phyloP scores from a whole-genome alignment of 139 green algal genomes.

The Pleodorina starrii region DNA sequence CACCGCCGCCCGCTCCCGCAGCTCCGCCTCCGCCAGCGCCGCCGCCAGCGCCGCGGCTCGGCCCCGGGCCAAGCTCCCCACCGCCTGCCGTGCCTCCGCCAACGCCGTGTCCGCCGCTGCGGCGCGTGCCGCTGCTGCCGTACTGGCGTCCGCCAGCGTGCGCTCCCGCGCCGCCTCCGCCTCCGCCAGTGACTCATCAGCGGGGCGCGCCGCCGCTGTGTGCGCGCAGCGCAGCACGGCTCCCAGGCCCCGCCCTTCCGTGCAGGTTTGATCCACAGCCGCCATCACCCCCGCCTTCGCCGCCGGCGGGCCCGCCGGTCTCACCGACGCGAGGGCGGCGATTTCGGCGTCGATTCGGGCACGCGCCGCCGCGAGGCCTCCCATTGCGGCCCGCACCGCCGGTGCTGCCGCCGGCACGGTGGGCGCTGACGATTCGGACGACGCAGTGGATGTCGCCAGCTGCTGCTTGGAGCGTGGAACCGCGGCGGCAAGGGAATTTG shows the following conservation, averaged over 20 bases:
- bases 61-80: neutral
- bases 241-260: no score
- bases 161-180: neutral
- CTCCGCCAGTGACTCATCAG: neutral
- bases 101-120: neutral
- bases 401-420: no score
- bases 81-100: neutral
- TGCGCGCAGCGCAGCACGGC: no score
- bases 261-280: no score
- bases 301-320: neutral
- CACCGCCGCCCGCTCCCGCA: neutral
- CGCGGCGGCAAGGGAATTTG: no score
- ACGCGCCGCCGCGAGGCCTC: neutral
- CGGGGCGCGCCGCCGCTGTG: no score
- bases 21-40: neutral
- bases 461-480: no score
- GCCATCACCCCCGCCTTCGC: neutral
- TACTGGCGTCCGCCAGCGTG: neutral
- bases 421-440: no score
- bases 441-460: no score
- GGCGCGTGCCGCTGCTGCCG: neutral
- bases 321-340: neutral
- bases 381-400: neutral
- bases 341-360: neutral
- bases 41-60: neutral